phyloP scores from a whole-genome alignment of 768 basidiomycete species.

The Candolleomyces aberdarensis region DNA sequence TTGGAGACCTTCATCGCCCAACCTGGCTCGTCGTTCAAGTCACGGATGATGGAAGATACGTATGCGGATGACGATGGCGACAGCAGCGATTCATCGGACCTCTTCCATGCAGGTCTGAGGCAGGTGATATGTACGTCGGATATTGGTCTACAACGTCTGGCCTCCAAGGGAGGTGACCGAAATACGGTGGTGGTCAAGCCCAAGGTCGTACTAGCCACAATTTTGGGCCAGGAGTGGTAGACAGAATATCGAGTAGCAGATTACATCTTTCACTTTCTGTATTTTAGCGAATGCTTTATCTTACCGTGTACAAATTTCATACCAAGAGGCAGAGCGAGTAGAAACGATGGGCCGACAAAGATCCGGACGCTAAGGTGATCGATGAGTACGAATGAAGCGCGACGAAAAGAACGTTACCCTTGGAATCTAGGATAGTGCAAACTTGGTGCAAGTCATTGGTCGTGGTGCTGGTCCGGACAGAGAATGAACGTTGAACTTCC shows the following conservation, averaged over 20 bases:
- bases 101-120: conserved; percentile 8
- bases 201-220: conserved; percentile 12
- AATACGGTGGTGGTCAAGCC: conserved; percentile 12
- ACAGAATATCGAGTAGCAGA: not conserved
- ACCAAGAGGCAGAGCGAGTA: too few species aligned
- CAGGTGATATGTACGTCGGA: conserved; percentile 30
- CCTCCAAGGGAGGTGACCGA: not conserved
- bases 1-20: conserved; percentile 24
- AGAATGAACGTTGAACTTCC: too few species aligned
- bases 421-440: too few species aligned
- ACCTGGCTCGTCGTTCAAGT: conserved; percentile 25
- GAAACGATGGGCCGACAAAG: too few species aligned
- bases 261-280: not conserved
- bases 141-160: conserved; percentile 23
- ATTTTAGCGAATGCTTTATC: not conserved
- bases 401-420: too few species aligned
- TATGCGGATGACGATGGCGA: conserved; percentile 15
- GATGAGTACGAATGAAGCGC: too few species aligned
- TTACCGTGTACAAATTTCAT: too few species aligned
- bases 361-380: too few species aligned
- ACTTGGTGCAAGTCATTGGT: too few species aligned
- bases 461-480: too few species aligned
- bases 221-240: conserved; percentile 7
- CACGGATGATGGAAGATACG: conserved; percentile 27
- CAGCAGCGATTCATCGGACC: conserved; percentile 10